Evolutionary conservation across 139 green algal species (phyloP), one percentile per base, ranked within the genome.

Genomic region (Coelastrella sp.): DNA sequence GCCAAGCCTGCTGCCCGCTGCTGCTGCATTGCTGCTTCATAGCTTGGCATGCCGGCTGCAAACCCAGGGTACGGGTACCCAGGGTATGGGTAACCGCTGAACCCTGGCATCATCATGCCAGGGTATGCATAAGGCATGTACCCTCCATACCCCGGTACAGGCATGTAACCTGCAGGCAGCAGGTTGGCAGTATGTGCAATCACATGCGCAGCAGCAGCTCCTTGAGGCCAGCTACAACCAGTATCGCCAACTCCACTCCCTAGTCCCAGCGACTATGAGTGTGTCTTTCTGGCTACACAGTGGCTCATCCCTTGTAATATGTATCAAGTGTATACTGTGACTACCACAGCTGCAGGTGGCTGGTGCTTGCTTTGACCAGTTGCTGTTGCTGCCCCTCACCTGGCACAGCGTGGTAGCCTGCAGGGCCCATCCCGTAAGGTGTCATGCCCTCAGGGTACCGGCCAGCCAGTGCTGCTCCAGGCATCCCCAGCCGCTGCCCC

Each of bases 51-150:
- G 60, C 75, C 12, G n/a, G 60, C 35, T 27, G 19, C 14, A 25
- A 74, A 49, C 56, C 63, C 19, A 25, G 27, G n/a, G 22, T 72
- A 72, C 9, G 85, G 74, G 17, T 82, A 61, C 4, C 75, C 60
- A 8, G 24, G 49, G 24, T 80, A 63, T 27, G 87, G 76, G 24
- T 86, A 85, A 6, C 87, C 87, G 19, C 76, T 68, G 74, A 74
- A 91, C 14, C 87, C 87, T 9, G 56, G 63, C 87, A 91, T 73
- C 87, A 91, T 91, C 87, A 91, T 91, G 65, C 87, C 87, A 49
- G 87, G 87, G 78, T 82, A 91, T 8, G 86, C 35, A 65, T 91
- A 91, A 20, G 87, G 87, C 87, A 91, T 59, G 68, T 88, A 88
- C 6, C 81, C 81, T 8, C 66, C 66, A n/a, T 84, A 82, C 7